phyloP scores from a whole-genome alignment of 345 rosid genomes.

The Euphorbia peplus region DNA sequence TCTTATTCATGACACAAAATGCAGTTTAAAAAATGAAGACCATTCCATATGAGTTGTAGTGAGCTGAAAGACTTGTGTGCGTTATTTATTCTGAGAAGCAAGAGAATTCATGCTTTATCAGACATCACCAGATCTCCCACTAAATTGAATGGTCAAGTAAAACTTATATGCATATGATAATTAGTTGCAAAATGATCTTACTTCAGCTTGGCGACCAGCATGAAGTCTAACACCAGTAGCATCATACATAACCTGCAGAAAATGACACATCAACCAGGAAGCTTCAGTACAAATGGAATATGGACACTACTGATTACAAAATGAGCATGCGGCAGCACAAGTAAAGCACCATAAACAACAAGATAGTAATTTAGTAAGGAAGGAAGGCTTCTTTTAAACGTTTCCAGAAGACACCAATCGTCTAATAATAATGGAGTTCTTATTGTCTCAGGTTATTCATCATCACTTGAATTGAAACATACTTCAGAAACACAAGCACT shows the following conservation, averaged over 20 bases:
- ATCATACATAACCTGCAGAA: slow-evolving; percentile 67
- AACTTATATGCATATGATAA: neutral
- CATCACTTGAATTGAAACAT: neutral
- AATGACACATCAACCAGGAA: slow-evolving; percentile 5
- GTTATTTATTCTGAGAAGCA: neutral
- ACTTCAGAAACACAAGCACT: neutral
- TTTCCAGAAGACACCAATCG: neutral
- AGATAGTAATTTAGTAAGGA: neutral
- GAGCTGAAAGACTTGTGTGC: neutral
- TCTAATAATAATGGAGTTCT: neutral
- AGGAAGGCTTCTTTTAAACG: neutral
- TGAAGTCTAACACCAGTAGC: slow-evolving; percentile 67
- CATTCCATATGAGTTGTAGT: neutral
- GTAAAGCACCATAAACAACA: neutral
- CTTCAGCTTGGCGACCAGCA: slow-evolving; percentile 73
- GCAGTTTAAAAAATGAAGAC: neutral
- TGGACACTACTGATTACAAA: neutral
- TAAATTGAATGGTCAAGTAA: neutral
- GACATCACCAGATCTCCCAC: slow-evolving; percentile 5
- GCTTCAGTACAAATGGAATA: neutral
- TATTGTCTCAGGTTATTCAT: neutral
- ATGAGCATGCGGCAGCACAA: neutral
- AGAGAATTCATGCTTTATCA: neutral
- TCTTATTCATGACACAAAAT: neutral
- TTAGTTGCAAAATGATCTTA: slow-evolving; percentile 20